Evolutionary conservation across 2,329 filamentous ascomycete genomes (phyloP), one percentile per base, ranked within the genome.

Genomic region (Penicillium sp.): DNA sequence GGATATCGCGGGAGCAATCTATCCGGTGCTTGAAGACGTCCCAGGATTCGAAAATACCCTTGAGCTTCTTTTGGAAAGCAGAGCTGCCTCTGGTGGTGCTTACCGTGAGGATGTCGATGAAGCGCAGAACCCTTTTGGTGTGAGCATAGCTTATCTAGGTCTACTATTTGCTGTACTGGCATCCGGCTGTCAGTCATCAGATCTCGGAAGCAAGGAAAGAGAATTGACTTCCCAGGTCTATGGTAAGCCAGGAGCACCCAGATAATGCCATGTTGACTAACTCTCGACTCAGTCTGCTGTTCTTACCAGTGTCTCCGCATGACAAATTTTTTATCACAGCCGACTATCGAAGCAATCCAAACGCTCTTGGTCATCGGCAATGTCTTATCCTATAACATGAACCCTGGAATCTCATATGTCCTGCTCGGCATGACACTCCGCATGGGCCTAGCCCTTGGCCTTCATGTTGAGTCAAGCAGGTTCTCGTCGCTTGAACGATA

Each of bases 221-320:
- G 83, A 85, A 61, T 66, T 85, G 59, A 85, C 82, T 6, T 85
- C 83, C 9, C 83, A 85, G 62, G 83, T 86, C 28, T 85, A 85
- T 65, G 77, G 79, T 81, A 71, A 59, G 74, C 65, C 10, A 23
- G 47, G 2, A 9, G 39, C 21, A 9, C 43, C 12, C n/a, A 6
- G 23, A 23, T 24, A 28, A 6, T 18, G 5, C 16, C 12, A n/a
- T 26, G 7, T 42, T 50, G 10, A 42, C 38, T 52, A 5, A 52
- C 28, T 5, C n/a, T 9, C 15, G 3, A 9, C 26, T 23, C n/a
- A 81, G 80, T 85, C 4, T 86, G 83, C 69, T 86, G 83, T 67
- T 83, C 81, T 45, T 85, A 85, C 56, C 83, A 86, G 65, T 85
- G 83, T 61, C 73, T 85, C 24, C 80, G 83, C 16, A 82, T 85